Evolutionary conservation across 495 filamentous ascomycete species (phyloP), one percentile per base, ranked within the genome.

Genomic region (Lepidopterella palustris): DNA sequence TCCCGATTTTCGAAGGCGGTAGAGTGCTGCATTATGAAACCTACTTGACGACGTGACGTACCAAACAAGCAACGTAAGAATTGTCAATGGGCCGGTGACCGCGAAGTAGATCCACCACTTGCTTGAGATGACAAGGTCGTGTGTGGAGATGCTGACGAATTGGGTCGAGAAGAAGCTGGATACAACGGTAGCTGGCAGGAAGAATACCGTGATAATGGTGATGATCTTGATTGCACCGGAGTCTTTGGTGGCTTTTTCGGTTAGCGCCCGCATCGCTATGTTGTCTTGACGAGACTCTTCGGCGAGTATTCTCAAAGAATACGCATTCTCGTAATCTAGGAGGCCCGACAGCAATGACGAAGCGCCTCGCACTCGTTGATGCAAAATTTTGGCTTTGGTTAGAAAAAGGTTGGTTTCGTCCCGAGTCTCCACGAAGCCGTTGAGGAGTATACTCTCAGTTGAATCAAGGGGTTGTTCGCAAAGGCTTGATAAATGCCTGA

Each of bases 21-120:
- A 21, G 3, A 24, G 2, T 3, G 21, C 45, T 24, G 23, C 23
- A 23, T 3, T 24, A 13, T 49, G n/a, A 21, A 49, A 18, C 10
- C 9, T 18, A 10, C 15, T 49, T 21, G 45, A 49, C 2, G 45
- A 49, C 11, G 45, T 49, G 3, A 49, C 23, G 45, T 49, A 49
- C 45, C 45, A 49, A 5, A 49, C n/a, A 4, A 49, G 45, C n/a
- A 49, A 24, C 15, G 45, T 49, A 24, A 49, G 10, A 21, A 49
- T 18, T 3, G 45, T 49, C 21, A 49, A 21, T 10, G 45, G 45
- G n/a, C n/a, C 23, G 10, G 45, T 49, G 11, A 49, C 23, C 45
- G 45, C 45, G 23, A 49, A 49, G 23, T 49, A 49, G 45, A 49
- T 49, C 45, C 45, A 49, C 45, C 45, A 49, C 23, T 49, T 49